These are phyloP conservation scores for Candida sanyaensis DNA, from an alignment of 1,139 yeast genomes.

Conservation along the genomic window DNA sequence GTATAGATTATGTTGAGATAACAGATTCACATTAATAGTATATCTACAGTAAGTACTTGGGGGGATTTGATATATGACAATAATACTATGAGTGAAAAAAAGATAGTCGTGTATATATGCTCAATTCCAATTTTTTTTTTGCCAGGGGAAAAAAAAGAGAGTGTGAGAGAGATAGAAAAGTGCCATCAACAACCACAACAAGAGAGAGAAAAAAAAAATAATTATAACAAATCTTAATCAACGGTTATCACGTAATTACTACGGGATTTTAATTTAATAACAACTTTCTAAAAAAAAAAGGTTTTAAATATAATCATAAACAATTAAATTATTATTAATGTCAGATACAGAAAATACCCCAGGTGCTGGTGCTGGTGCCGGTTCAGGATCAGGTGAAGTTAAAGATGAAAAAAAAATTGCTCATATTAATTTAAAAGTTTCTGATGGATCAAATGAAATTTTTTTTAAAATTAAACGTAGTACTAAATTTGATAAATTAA, in stretches of 20 bases:
- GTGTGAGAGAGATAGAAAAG: not conserved
- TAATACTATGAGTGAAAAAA: not conserved
- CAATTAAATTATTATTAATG: constrained; percentile 19
- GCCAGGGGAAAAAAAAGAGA: not conserved
- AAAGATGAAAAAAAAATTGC: constrained; percentile 62
- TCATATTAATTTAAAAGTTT: constrained; percentile 90
- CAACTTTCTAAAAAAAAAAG: too few relatives aligned
- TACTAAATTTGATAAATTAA: constrained; percentile 89
- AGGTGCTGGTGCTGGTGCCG: not conserved
- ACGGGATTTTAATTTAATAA: too few relatives aligned
- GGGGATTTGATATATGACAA: too few relatives aligned
- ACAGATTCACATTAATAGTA: not conserved
- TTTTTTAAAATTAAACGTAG: constrained; percentile 93
- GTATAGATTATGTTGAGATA: not conserved
- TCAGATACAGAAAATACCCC: constrained; percentile 30
- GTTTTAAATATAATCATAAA: not conserved
- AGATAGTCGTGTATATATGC: not conserved
- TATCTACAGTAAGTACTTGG: too few relatives aligned
- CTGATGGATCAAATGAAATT: constrained; percentile 91
- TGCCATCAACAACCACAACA: constrained; percentile 1
- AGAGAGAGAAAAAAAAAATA: not conserved
- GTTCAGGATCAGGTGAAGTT: too few relatives aligned
- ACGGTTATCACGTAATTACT: not conserved
- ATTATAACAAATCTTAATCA: not conserved
- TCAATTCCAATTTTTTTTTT: not conserved